Base-by-base conservation (phyloP, 108 stramenopile genomes). In the Mayamaea pseudoterrestris region DNA sequence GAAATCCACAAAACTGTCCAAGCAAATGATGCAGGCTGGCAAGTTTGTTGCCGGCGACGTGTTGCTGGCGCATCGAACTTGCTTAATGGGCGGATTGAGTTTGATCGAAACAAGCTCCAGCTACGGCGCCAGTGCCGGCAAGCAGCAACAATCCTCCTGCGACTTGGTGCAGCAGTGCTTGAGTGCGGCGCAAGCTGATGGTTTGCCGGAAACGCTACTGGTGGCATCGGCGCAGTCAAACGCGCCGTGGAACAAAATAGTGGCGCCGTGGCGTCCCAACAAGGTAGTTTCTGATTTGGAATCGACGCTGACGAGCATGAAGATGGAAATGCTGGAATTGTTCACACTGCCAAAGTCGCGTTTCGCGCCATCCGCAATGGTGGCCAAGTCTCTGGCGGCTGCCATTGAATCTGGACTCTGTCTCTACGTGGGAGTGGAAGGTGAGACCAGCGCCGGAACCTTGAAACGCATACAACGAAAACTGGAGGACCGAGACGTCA, bases 21-120 rank as follows among this genome's bases (percentile, higher is more conserved):
- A 90, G 60, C 65, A 68, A 30, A 63, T 69, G 41, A 44, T 77
- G 29, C 65, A 73, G 21, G 58, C 35, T 30, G 88, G 88, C 12
- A 72, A 70, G 40, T 90, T 72, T 47, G 65, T 74, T 27, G 52
- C 74, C 17, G 57, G 73, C 30, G 82, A 84, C 64, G 55, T 83
- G 43, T 70, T 76, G 48, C 58, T 78, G 48, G 80, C 75, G n/a
- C 83, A 81, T 61, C 62, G 71, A 37, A 66, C 45, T 26, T 55
- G 86, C 16, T 34, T 82, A 46, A 58, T 68, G 35, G 58, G 62
- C 18, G 90, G 84, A 6, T 58, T 91, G 2, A 32, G 65, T 13
- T 66, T 91, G 27, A 61, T 86, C 24, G 88, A 85, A 49, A 83
- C 83, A 31, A 78, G 78, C 9, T 73, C 79, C 37, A 56, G 57